A percentile compares a stretch with the other conserved stretches of the same genome.
Evolutionary conservation across 257 asterid genomes (phyloP).

Genomic region (Marsdenia floribunda): DNA sequence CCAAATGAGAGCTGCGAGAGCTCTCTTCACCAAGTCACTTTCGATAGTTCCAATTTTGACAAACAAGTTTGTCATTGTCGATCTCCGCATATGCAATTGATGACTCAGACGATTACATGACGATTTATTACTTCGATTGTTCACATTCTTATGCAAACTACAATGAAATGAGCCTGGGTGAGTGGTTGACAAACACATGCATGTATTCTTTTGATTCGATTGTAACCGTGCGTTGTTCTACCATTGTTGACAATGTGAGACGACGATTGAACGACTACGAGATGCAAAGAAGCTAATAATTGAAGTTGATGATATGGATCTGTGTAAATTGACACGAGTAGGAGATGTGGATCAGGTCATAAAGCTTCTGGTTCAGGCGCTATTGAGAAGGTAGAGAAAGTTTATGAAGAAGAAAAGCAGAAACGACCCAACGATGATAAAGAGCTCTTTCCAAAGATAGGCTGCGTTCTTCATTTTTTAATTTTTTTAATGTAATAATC

Average conservation of each 20-base stretch:
- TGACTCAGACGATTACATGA: conserved; percentile 43
- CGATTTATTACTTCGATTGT: conserved; percentile 16
- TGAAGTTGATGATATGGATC: conserved; percentile 68
- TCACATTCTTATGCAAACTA: conserved; percentile 22
- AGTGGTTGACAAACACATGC: conserved; percentile 35
- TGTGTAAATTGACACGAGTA: conserved; percentile 55
- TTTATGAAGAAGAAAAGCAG: conserved; percentile 43
- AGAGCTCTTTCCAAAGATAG: no score
- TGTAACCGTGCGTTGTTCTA: conserved; percentile 30
- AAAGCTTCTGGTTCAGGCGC: conserved; percentile 21
- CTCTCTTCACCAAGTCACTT: conserved; percentile 75
- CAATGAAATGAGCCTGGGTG: conserved; percentile 40
- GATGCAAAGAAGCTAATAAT: conserved; percentile 52
- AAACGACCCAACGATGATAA: conserved; percentile 62
- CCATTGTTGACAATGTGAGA: conserved; percentile 29
- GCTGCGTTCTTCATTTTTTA: no score
- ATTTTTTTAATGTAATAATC: no score
- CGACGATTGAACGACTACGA: conserved; percentile 44
- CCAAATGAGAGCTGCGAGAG: conserved; percentile 71
- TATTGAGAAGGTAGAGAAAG: conserved; percentile 33
- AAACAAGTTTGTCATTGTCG: conserved; percentile 90
- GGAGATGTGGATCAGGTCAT: conserved; percentile 64
- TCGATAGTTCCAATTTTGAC: conserved; percentile 89
- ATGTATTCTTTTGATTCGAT: conserved; percentile 29
- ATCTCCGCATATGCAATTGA: conserved; percentile 76